Percentiles rank a stretch among this genome's conserved stretches.
phyloP scores from a whole-genome alignment of 768 basidiomycete genomes.

The Boletus tylopilopsis region DNA sequence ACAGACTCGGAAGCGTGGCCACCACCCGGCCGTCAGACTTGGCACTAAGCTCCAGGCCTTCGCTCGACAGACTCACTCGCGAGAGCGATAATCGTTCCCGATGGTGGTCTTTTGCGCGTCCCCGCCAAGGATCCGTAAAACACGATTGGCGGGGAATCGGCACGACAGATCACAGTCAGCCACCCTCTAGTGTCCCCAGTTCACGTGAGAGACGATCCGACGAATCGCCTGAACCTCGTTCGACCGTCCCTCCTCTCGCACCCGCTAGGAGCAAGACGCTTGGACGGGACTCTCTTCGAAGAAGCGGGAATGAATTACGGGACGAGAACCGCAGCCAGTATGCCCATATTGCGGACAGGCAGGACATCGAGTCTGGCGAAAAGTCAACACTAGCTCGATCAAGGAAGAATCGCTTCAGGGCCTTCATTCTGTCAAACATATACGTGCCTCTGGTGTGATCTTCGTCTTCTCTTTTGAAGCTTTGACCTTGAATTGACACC shows the following conservation, averaged over 20 bases:
- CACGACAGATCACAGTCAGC: neutral
- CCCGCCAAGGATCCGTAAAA: constrained; percentile 35
- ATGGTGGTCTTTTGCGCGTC: constrained; percentile 75
- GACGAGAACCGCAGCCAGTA: constrained; percentile 14
- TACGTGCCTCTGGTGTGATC: constrained; percentile 73
- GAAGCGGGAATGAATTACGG: constrained; percentile 10
- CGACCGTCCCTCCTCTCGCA: constrained; percentile 39
- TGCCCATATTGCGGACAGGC: constrained; percentile 14
- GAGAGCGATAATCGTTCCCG: constrained; percentile 40
- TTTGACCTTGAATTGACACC: constrained; percentile 7
- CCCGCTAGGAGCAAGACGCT: constrained; percentile 54
- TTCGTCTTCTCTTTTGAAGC: neutral
- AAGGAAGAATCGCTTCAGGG: constrained; percentile 49
- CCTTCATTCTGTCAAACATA: constrained; percentile 67
- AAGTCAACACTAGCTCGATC: constrained; percentile 28
- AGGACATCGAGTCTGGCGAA: constrained; percentile 29
- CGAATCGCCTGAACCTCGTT: constrained; percentile 22
- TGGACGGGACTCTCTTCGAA: constrained; percentile 68
- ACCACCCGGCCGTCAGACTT: constrained; percentile 49
- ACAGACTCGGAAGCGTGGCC: constrained; percentile 29
- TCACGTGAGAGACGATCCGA: constrained; percentile 18
- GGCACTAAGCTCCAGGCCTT: constrained; percentile 48
- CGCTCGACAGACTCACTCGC: constrained; percentile 30
- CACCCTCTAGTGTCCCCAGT: constrained; percentile 5
- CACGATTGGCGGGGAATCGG: constrained; percentile 4